A percentile compares a stretch with the other conserved stretches of the same genome.
Conservation (phyloP, 805 yeast species). For the Lachancea sp. region DNA sequence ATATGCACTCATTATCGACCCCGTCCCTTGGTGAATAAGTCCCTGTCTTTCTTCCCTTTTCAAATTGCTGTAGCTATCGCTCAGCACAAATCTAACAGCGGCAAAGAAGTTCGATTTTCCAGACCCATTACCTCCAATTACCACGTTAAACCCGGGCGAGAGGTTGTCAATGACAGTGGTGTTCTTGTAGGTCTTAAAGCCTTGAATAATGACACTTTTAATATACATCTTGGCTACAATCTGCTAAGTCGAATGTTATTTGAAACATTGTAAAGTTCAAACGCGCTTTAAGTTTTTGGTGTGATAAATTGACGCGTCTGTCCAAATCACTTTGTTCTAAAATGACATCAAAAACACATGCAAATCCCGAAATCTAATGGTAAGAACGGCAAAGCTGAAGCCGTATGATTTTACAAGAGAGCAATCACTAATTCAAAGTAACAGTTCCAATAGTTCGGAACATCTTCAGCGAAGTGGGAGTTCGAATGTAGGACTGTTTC, state of each 20-base stretch:
- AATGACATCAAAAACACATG: not conserved
- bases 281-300: conserved; percentile 1
- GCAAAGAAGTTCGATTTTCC: conserved; percentile 95
- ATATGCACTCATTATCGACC: conserved; percentile 84
- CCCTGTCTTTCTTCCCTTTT: conserved; percentile 80
- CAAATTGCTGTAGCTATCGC: conserved; percentile 84
- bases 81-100: conserved; percentile 85
- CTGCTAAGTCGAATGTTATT: not conserved
- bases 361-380: no score
- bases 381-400: no score
- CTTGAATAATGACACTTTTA: conserved; percentile 66
- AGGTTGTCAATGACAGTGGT: conserved; percentile 70
- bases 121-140: conserved; percentile 91
- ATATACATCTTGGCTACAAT: conserved; percentile 33
- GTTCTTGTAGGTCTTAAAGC: conserved; percentile 88
- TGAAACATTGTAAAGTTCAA: not conserved
- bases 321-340: not conserved
- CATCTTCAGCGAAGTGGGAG: no score
- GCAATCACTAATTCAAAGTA: no score
- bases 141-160: conserved; percentile 78
- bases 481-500: no score
- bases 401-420: no score
- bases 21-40: conserved; percentile 83
- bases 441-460: no score
- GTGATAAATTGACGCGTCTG: conserved; percentile 5